phyloP scores from a whole-genome alignment of 2,329 filamentous ascomycete genomes.

The Monilinia fructicola region DNA sequence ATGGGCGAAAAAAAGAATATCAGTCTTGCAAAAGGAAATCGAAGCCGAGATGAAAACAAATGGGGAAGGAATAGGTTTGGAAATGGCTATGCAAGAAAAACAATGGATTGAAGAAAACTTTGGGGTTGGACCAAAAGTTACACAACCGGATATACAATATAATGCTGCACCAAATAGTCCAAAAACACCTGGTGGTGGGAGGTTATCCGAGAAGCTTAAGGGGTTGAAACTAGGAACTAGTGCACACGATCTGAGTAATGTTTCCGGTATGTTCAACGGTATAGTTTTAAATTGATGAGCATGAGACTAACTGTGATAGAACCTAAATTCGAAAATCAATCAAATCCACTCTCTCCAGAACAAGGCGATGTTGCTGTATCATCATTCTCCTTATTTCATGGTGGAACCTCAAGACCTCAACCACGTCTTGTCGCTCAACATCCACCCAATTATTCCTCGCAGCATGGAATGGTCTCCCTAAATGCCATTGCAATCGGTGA shows the following conservation, averaged over 20 bases:
- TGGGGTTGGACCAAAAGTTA: slow-evolving; percentile 36
- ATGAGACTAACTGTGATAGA: slow-evolving; percentile 28
- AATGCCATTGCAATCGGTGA: slow-evolving; percentile 42
- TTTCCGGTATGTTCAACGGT: slow-evolving; percentile 48
- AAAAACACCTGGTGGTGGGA: slow-evolving; percentile 61
- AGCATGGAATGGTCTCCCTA: slow-evolving; percentile 39
- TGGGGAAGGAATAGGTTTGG: slow-evolving; percentile 75
- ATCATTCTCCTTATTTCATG: slow-evolving; percentile 60
- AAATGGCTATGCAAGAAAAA: slow-evolving; percentile 81
- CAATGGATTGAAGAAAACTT: slow-evolving; percentile 86
- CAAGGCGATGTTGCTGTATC: slow-evolving; percentile 63
- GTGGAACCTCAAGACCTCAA: slow-evolving; percentile 41
- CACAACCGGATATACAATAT: slow-evolving; percentile 39
- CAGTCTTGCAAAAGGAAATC: slow-evolving; percentile 75
- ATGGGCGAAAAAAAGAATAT: slow-evolving; percentile 82
- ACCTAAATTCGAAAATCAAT: slow-evolving; percentile 29
- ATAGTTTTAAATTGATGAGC: neutral
- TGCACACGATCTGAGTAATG: slow-evolving; percentile 59
- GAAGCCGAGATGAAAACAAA: slow-evolving; percentile 70
- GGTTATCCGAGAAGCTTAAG: slow-evolving; percentile 75
- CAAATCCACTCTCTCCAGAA: slow-evolving; percentile 56
- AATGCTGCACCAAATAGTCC: slow-evolving; percentile 54
- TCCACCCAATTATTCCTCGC: slow-evolving; percentile 32
- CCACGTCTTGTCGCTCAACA: slow-evolving; percentile 40
- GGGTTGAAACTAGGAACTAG: slow-evolving; percentile 77